phyloP scores from a whole-genome alignment of 768 basidiomycete genomes.

The Lactarius sp. region DNA sequence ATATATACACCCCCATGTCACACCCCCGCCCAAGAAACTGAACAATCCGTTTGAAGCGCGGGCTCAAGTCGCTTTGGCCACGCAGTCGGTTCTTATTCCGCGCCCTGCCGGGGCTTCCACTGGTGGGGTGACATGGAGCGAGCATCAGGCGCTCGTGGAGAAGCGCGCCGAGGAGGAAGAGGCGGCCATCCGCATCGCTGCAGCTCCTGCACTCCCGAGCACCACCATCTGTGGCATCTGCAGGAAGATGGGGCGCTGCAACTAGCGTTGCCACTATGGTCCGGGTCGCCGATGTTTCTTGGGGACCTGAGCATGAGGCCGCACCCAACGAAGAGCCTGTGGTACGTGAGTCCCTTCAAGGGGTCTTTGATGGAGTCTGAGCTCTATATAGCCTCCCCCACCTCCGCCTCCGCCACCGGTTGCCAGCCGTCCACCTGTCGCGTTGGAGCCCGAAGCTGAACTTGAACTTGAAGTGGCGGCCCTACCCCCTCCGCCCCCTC shows the following conservation, averaged over 20 bases:
- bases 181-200: conserved; percentile 46
- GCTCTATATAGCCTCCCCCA: conserved; percentile 32
- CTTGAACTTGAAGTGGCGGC: conserved; percentile 36
- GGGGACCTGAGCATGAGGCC: conserved; percentile 13
- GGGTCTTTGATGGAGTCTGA: neutral
- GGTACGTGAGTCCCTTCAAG: conserved; percentile 2
- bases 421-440: conserved; percentile 20
- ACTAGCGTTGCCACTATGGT: neutral
- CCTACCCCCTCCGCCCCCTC: conserved; percentile 40
- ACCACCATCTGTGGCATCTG: conserved; percentile 15
- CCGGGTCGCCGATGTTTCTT: neutral
- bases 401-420: conserved; percentile 31
- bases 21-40: conserved; percentile 78
- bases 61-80: conserved; percentile 10
- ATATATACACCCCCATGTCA: conserved; percentile 84
- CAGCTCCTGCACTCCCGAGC: conserved; percentile 17
- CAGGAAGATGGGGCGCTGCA: conserved; percentile 8
- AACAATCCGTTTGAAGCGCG: conserved; percentile 72
- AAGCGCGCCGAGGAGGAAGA: conserved; percentile 79
- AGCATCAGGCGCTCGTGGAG: conserved; percentile 89
- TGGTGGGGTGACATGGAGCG: conserved; percentile 91
- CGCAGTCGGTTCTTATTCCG: conserved; percentile 32
- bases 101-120: conserved; percentile 33
- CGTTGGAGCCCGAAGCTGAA: conserved; percentile 34
- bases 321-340: conserved; percentile 8